Evolutionary conservation across 2,329 filamentous ascomycete genomes (phyloP).

Genomic region (Aspergillus novoparasiticus): DNA sequence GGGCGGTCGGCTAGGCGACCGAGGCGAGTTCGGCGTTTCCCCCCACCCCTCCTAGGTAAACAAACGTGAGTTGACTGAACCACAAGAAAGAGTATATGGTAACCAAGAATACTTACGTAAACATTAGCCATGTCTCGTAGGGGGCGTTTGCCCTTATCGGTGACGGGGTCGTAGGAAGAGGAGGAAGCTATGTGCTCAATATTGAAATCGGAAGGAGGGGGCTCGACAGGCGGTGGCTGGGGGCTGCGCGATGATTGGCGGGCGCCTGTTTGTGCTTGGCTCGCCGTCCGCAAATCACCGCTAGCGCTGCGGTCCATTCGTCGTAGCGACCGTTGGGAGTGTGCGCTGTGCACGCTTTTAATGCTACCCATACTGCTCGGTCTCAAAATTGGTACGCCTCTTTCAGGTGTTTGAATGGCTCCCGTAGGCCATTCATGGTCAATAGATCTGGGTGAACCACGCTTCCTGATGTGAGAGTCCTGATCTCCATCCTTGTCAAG

Average conservation of each 20-base stretch:
- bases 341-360: slow-evolving; percentile 40
- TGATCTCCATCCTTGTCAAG: slow-evolving; percentile 27
- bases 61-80: slow-evolving; percentile 12
- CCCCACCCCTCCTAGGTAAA: slow-evolving; percentile 81
- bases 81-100: slow-evolving; percentile 12
- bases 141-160: slow-evolving; percentile 84
- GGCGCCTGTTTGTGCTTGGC: slow-evolving; percentile 49
- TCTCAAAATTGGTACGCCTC: slow-evolving; percentile 33
- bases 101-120: slow-evolving; percentile 67
- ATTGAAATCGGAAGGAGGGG: slow-evolving; percentile 30
- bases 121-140: slow-evolving; percentile 87
- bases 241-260: slow-evolving; percentile 24
- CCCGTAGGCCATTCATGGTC: slow-evolving; percentile 33
- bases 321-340: slow-evolving; percentile 56
- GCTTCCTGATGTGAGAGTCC: slow-evolving; percentile 32
- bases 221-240: slow-evolving; percentile 32
- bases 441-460: slow-evolving; percentile 4
- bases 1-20: slow-evolving; percentile 89
- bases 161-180: slow-evolving; percentile 70
- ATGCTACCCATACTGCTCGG: slow-evolving; percentile 60
- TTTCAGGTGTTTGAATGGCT: slow-evolving; percentile 39
- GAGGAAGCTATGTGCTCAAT: slow-evolving; percentile 49
- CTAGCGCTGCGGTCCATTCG: slow-evolving; percentile 68
- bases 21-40: slow-evolving; percentile 79
- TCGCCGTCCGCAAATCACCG: slow-evolving; percentile 58